phyloP scores from a whole-genome alignment of 352 stramenopile genomes.

The Halophytophthora polymorphica region DNA sequence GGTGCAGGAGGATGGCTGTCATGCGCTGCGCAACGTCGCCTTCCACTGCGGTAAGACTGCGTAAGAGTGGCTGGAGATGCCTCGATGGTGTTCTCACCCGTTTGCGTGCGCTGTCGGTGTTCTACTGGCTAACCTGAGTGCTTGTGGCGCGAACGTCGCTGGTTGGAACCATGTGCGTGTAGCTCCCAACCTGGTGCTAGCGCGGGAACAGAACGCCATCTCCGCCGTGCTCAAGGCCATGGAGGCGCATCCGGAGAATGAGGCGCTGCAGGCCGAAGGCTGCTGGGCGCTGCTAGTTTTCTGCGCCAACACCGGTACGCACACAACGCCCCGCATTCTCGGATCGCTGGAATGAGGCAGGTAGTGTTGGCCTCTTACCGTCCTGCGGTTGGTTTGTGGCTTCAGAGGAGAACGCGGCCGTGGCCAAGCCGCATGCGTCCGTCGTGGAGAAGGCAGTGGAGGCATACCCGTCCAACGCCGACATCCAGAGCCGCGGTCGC shows the following conservation, averaged over 20 bases:
- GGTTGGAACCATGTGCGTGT: too few species aligned
- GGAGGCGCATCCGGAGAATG: slow-evolving; percentile 59
- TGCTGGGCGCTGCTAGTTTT: slow-evolving; percentile 79
- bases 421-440: slow-evolving; percentile 40
- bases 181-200: slow-evolving; percentile 63
- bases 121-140: too few species aligned
- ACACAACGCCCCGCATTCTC: background rate
- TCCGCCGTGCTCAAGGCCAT: slow-evolving; percentile 57
- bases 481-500: slow-evolving; percentile 65
- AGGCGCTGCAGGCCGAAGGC: slow-evolving; percentile 64
- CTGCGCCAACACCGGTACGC: slow-evolving; percentile 70
- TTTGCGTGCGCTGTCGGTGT: background rate
- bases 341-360: background rate
- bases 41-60: slow-evolving; percentile 53
- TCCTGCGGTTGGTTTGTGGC: background rate
- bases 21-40: slow-evolving; percentile 69
- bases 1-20: slow-evolving; percentile 69
- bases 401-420: slow-evolving; percentile 56
- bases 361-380: background rate
- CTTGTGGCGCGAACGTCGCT: too few species aligned
- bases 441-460: slow-evolving; percentile 47
- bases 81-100: slow-evolving; percentile 1
- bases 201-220: slow-evolving; percentile 62
- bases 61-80: background rate
- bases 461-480: slow-evolving; percentile 41